Conservation (phyloP, 2,329 filamentous ascomycete species). For the Blastomyces silverae region DNA sequence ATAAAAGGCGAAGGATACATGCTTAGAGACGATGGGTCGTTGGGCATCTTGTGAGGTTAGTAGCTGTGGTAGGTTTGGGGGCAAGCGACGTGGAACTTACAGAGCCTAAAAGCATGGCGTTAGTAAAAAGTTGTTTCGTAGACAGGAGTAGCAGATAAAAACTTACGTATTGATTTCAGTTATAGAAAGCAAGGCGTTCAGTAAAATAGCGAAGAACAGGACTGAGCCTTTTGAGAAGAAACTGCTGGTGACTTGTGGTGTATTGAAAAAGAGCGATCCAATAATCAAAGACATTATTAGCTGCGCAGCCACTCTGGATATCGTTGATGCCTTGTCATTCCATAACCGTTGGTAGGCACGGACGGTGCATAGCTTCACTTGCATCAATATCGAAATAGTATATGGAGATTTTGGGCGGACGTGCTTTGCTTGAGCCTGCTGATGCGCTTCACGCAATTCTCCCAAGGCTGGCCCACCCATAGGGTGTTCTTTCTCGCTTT, state of each 20-base stretch:
- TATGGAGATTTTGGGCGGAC: slow-evolving; percentile 52
- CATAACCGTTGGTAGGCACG: slow-evolving; percentile 68
- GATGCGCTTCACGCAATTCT: slow-evolving; percentile 31
- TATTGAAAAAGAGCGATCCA: slow-evolving; percentile 53
- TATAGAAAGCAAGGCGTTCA: slow-evolving; percentile 57
- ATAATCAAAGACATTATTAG: slow-evolving; percentile 70
- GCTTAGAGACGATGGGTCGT: slow-evolving; percentile 88
- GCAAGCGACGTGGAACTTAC: slow-evolving; percentile 15
- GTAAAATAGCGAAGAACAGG: slow-evolving; percentile 75
- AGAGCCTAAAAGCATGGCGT: slow-evolving; percentile 21
- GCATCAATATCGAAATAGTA: slow-evolving; percentile 69
- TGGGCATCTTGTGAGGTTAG: slow-evolving; percentile 63
- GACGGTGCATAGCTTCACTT: slow-evolving; percentile 72
- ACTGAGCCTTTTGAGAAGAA: slow-evolving; percentile 74
- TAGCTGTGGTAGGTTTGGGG: background rate
- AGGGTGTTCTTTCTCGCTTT: slow-evolving; percentile 31
- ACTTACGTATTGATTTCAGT: slow-evolving; percentile 58
- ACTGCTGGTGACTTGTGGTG: slow-evolving; percentile 54
- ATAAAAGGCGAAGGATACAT: slow-evolving; percentile 78
- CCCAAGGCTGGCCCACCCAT: slow-evolving; percentile 29
- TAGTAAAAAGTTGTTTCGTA: background rate
- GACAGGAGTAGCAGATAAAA: background rate
- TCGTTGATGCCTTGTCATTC: slow-evolving; percentile 67
- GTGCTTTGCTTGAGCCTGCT: slow-evolving; percentile 34
- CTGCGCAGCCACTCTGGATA: slow-evolving; percentile 62